Evolutionary conservation across 2,329 filamentous ascomycete genomes (phyloP).

Genomic region (Cercospora sp.): DNA sequence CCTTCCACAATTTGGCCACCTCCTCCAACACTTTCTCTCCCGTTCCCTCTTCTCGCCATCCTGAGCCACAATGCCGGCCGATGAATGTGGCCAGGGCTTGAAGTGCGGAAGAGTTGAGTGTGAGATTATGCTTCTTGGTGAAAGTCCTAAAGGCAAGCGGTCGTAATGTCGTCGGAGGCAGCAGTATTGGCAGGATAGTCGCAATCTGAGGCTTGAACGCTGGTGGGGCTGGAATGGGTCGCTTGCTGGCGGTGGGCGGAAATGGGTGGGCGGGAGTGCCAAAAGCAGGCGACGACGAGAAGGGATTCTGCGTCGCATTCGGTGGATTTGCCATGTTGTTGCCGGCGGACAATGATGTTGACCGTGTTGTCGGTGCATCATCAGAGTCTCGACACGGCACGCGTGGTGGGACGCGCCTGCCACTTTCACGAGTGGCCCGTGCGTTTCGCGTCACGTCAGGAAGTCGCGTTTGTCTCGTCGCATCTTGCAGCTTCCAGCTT

Average conservation of each 20-base stretch:
- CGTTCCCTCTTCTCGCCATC: constrained; percentile 93
- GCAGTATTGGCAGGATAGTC: constrained; percentile 80
- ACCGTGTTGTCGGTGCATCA: not conserved
- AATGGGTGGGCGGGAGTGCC: constrained; percentile 82
- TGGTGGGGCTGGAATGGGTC: constrained; percentile 52
- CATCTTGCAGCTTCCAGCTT: constrained; percentile 1
- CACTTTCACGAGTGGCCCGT: not conserved
- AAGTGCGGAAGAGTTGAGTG: constrained; percentile 81
- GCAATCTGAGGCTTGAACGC: constrained; percentile 55
- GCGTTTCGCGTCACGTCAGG: constrained; percentile 7
- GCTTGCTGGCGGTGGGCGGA: constrained; percentile 26
- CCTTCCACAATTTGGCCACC: constrained; percentile 88
- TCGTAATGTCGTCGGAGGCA: constrained; percentile 81
- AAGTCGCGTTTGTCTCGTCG: constrained; percentile 1
- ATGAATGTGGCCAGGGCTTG: constrained; percentile 85
- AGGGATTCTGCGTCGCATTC: constrained; percentile 34
- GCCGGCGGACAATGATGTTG: not conserved
- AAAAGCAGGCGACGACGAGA: constrained; percentile 87
- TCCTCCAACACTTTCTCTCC: constrained; percentile 93
- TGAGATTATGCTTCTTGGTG: constrained; percentile 95
- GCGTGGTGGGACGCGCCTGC: constrained; percentile 10
- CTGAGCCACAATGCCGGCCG: constrained; percentile 88
- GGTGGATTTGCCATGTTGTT: constrained; percentile 19
- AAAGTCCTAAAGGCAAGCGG: constrained; percentile 93
- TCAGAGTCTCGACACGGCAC: not conserved